Conservation (phyloP, 345 rosid species). For the Combretum micranthum region DNA sequence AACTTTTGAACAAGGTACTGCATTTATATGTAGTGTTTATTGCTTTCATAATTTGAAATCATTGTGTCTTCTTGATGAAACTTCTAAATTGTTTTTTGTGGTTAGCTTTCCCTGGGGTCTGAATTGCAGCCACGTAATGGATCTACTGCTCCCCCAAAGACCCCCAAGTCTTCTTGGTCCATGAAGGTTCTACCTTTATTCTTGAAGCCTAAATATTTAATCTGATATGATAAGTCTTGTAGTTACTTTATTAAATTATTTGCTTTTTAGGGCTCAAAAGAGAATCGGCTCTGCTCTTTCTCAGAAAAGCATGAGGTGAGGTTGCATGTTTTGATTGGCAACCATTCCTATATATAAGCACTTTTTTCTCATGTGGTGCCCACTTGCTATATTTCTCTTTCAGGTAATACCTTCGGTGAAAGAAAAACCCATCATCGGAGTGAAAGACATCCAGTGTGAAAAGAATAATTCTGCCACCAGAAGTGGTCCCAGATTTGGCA, state of each 20-base stretch:
- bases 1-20: slow-evolving; percentile 84
- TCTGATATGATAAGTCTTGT: slow-evolving; percentile 5
- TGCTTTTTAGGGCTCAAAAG: slow-evolving; percentile 76
- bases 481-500: slow-evolving; percentile 28
- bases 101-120: slow-evolving; percentile 59
- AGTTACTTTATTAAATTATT: slow-evolving; percentile 20
- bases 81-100: slow-evolving; percentile 3
- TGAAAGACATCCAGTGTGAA: slow-evolving; percentile 30
- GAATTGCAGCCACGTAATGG: slow-evolving; percentile 46
- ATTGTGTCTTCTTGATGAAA: not conserved
- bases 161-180: slow-evolving; percentile 25
- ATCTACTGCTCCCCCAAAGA: slow-evolving; percentile 24
- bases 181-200: slow-evolving; percentile 41
- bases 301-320: slow-evolving; percentile 62
- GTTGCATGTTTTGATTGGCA: not conserved
- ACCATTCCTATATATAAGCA: not conserved
- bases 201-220: not conserved
- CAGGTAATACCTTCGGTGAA: slow-evolving; percentile 27
- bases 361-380: not conserved
- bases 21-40: not conserved
- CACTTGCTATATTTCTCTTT: not conserved
- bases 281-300: slow-evolving; percentile 57
- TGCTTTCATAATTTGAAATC: not conserved
- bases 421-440: slow-evolving; percentile 27
- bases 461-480: slow-evolving; percentile 24